These are phyloP conservation scores for Botrytis elliptica DNA, from an alignment of 2,329 filamentous ascomycete species.

Conservation along the genomic window DNA sequence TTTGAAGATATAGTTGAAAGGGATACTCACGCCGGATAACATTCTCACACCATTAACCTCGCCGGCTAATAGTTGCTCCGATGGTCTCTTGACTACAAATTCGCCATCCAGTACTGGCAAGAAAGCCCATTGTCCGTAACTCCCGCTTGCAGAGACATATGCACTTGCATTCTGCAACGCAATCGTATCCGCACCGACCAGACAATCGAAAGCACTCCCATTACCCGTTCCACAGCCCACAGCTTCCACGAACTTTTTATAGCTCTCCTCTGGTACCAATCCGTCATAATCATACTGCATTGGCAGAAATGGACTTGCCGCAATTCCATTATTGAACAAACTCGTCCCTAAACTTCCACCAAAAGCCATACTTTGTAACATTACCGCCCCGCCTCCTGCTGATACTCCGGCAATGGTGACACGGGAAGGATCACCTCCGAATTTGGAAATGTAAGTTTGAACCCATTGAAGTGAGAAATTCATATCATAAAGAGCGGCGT, in stretches of 20 bases:
- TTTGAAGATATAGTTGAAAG: neutral
- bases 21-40: slow-evolving; percentile 23
- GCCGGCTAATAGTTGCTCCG: slow-evolving; percentile 35
- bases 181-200: slow-evolving; percentile 37
- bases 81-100: slow-evolving; percentile 38
- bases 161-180: slow-evolving; percentile 37
- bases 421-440: slow-evolving; percentile 52
- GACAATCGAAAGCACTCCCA: slow-evolving; percentile 32
- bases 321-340: slow-evolving; percentile 32
- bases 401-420: slow-evolving; percentile 57
- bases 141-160: slow-evolving; percentile 26
- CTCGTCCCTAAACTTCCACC: slow-evolving; percentile 20
- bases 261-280: slow-evolving; percentile 44
- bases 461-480: slow-evolving; percentile 58
- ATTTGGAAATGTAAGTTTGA: slow-evolving; percentile 50
- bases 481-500: slow-evolving; percentile 64
- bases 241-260: slow-evolving; percentile 45
- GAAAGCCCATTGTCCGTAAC: slow-evolving; percentile 39
- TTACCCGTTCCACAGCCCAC: slow-evolving; percentile 45
- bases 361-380: slow-evolving; percentile 44
- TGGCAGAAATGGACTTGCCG: slow-evolving; percentile 50
- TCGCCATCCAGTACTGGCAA: slow-evolving; percentile 41
- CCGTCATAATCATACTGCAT: slow-evolving; percentile 52
- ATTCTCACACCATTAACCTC: slow-evolving; percentile 38
- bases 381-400: slow-evolving; percentile 52